Conservation (phyloP, 768 basidiomycete species). For the Tricholoma hemisulphureum region DNA sequence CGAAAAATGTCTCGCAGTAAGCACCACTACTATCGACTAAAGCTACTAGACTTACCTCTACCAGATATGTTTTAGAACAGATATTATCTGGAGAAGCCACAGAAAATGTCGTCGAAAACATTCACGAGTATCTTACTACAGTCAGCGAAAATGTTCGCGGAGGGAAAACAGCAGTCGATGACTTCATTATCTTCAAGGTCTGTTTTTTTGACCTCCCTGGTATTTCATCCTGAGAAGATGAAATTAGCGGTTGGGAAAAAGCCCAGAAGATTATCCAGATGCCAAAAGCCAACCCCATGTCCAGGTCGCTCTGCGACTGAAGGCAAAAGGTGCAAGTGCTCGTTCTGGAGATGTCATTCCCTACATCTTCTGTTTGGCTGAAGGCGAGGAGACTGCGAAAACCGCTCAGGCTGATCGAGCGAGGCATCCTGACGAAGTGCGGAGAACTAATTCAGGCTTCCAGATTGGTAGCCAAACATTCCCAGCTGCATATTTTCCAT, state of each 20-base stretch:
- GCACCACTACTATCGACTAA: constrained; percentile 29
- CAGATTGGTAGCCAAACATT: constrained; percentile 62
- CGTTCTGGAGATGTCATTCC: constrained; percentile 91
- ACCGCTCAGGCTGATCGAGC: constrained; percentile 86
- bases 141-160: constrained; percentile 77
- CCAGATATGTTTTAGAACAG: constrained; percentile 86
- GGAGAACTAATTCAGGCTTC: constrained; percentile 60
- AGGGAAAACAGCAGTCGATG: constrained; percentile 81
- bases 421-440: constrained; percentile 90
- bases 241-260: constrained; percentile 86
- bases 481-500: neutral
- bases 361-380: constrained; percentile 86
- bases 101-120: constrained; percentile 83
- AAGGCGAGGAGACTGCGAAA: constrained; percentile 69
- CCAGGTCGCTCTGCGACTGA: constrained; percentile 91
- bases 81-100: constrained; percentile 90
- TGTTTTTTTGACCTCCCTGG: constrained; percentile 10
- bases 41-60: neutral
- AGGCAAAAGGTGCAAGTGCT: constrained; percentile 76
- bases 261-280: constrained; percentile 96
- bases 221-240: neutral
- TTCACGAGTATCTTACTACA: constrained; percentile 85
- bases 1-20: constrained; percentile 90
- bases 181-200: constrained; percentile 95
- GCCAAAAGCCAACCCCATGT: constrained; percentile 95